Conservation (phyloP, 139 green algal genomes). For the Micromonas pusilla region DNA sequence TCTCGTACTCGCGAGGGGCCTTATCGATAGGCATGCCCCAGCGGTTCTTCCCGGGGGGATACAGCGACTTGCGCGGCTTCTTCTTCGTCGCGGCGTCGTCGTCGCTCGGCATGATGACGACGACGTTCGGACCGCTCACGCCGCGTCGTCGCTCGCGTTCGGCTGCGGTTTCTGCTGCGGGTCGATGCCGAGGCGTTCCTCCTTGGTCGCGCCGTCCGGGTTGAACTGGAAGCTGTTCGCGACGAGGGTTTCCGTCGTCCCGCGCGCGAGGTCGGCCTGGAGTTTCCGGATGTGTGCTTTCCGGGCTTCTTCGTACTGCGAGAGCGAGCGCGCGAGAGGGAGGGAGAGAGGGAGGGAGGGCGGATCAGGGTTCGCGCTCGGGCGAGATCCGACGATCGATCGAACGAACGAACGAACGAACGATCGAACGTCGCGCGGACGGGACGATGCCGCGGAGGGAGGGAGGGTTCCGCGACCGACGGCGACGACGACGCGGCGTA, state of each 20-base stretch:
- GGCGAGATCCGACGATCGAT: neutral
- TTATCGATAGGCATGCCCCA: too few relatives aligned
- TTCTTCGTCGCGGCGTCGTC: neutral
- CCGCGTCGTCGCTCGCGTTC: neutral
- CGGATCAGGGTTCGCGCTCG: neutral
- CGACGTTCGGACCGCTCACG: neutral
- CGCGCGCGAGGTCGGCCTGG: neutral
- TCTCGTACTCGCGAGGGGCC: too few relatives aligned
- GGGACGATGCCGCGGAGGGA: neutral
- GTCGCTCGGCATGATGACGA: neutral
- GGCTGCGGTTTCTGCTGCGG: neutral
- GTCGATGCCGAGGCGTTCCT: neutral
- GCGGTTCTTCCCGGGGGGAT: too few relatives aligned
- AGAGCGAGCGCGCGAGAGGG: too few relatives aligned
- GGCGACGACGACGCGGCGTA: constrained; percentile 21
- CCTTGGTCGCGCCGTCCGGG: neutral
- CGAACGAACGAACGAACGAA: neutral
- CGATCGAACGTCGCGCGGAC: neutral
- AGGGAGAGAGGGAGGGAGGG: neutral
- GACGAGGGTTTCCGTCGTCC: neutral
- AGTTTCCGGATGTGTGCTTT: neutral
- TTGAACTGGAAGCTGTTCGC: neutral
- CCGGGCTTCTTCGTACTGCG: neutral
- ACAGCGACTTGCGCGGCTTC: too few relatives aligned
- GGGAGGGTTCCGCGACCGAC: neutral